Conservation (phyloP, 1,139 yeast species). For the Sugiyamaella japonica region DNA sequence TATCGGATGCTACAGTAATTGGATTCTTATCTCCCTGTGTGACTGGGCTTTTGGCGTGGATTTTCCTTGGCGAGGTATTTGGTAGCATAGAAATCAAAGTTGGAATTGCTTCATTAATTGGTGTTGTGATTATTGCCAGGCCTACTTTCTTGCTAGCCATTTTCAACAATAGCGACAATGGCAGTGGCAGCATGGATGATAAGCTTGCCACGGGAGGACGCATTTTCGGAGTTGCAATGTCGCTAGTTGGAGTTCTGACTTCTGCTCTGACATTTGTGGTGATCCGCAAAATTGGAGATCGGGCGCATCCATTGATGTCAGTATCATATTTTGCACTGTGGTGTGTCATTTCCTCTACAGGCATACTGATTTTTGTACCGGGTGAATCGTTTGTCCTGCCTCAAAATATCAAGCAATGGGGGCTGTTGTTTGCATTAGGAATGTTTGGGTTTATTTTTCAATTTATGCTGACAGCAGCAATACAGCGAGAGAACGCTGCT, state of each 20-base stretch:
- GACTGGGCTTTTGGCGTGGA: constrained; percentile 73
- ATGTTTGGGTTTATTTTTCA: constrained; percentile 81
- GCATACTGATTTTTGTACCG: constrained; percentile 58
- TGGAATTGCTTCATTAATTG: constrained; percentile 65
- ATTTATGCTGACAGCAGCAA: constrained; percentile 73
- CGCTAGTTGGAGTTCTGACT: constrained; percentile 68
- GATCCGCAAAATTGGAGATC: constrained; percentile 70
- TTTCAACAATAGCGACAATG: constrained; percentile 19
- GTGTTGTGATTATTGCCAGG: constrained; percentile 79
- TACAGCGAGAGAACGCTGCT: constrained; percentile 79
- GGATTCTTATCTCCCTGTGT: constrained; percentile 77
- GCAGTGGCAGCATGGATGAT: constrained; percentile 12
- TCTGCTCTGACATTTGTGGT: constrained; percentile 71
- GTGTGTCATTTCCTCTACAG: constrained; percentile 56
- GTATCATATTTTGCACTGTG: constrained; percentile 74
- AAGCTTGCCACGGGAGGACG: constrained; percentile 20
- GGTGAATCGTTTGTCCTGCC: constrained; percentile 61
- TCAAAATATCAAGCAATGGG: constrained; percentile 61
- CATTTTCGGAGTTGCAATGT: constrained; percentile 58
- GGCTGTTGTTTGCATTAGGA: constrained; percentile 61
- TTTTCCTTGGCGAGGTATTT: constrained; percentile 66
- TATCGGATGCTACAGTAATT: constrained; percentile 78
- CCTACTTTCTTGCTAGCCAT: constrained; percentile 62
- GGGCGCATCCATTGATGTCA: constrained; percentile 76
- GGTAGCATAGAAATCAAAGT: constrained; percentile 67